Percentiles rank a stretch among this genome's conserved stretches.
Evolutionary conservation across 2,329 filamentous ascomycete species (phyloP).

Genomic region (Ilyonectria mors-panacis): DNA sequence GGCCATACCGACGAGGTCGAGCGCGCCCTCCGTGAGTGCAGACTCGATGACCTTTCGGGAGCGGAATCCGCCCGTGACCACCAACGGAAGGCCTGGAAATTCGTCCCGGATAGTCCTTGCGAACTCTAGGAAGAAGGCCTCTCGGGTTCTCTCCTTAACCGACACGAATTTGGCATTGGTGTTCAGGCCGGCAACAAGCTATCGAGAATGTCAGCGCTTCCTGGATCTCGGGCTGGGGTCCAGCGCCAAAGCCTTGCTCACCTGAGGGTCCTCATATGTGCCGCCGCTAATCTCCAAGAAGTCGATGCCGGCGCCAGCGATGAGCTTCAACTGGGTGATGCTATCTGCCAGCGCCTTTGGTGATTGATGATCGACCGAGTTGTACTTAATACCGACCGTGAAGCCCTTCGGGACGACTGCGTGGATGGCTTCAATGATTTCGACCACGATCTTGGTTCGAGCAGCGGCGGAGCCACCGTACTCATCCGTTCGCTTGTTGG

Average conservation of each 20-base stretch:
- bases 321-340: neutral
- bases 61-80: slow-evolving; percentile 10
- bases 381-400: slow-evolving; percentile 6
- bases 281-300: slow-evolving; percentile 13
- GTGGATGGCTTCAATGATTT: slow-evolving; percentile 1
- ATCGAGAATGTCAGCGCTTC: neutral
- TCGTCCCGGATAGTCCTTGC: slow-evolving; percentile 1
- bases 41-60: slow-evolving; percentile 1
- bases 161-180: neutral
- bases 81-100: neutral
- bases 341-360: neutral
- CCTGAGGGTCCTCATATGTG: slow-evolving; percentile 6
- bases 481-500: slow-evolving; percentile 5
- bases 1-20: slow-evolving; percentile 7
- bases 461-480: slow-evolving; percentile 8
- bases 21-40: neutral
- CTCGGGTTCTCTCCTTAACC: neutral
- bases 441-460: slow-evolving; percentile 7
- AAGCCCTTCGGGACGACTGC: neutral
- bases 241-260: neutral
- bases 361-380: slow-evolving; percentile 13
- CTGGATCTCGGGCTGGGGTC: neutral
- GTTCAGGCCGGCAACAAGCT: slow-evolving; percentile 6
- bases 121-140: slow-evolving; percentile 17
- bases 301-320: slow-evolving; percentile 3